Conservation (phyloP, 2,329 filamentous ascomycete genomes). For the Septoria petroselini region DNA sequence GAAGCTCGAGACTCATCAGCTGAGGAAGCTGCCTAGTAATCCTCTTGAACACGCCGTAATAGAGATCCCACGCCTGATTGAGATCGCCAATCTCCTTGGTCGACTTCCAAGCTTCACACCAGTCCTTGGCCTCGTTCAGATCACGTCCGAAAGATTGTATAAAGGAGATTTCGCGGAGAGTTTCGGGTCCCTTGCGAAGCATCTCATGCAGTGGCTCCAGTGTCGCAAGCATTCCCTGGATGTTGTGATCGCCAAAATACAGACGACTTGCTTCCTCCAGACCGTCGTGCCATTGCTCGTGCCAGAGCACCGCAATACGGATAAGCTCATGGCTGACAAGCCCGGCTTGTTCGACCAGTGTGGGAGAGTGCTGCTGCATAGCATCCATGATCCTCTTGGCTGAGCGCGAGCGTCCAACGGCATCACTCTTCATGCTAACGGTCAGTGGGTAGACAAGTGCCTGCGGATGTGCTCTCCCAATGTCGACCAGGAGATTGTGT, state of each 20-base stretch:
- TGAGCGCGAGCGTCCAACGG: constrained; percentile 77
- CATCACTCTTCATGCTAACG: constrained; percentile 95
- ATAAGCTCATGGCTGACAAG: constrained; percentile 95
- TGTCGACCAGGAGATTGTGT: constrained; percentile 85
- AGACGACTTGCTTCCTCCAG: constrained; percentile 93
- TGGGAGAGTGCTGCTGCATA: constrained; percentile 91
- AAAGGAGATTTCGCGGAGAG: constrained; percentile 92
- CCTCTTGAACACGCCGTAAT: constrained; percentile 96
- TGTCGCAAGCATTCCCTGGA: constrained; percentile 93
- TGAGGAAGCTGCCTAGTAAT: constrained; percentile 92
- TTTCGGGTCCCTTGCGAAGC: constrained; percentile 87
- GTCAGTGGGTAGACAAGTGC: constrained; percentile 95
- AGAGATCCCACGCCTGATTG: constrained; percentile 98
- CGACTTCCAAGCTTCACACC: constrained; percentile 86
- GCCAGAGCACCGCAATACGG: constrained; percentile 93
- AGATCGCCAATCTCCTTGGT: constrained; percentile 91
- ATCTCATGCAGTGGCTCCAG: constrained; percentile 87
- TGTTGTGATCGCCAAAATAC: constrained; percentile 97
- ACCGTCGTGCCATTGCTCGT: constrained; percentile 98
- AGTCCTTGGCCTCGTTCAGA: constrained; percentile 89
- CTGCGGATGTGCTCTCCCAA: constrained; percentile 91
- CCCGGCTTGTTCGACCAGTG: constrained; percentile 90
- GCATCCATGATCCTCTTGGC: constrained; percentile 95
- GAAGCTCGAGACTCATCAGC: constrained; percentile 85
- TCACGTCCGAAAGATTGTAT: constrained; percentile 96